Conservation (phyloP, 2,329 filamentous ascomycete species). For the Fusarium sp. region DNA sequence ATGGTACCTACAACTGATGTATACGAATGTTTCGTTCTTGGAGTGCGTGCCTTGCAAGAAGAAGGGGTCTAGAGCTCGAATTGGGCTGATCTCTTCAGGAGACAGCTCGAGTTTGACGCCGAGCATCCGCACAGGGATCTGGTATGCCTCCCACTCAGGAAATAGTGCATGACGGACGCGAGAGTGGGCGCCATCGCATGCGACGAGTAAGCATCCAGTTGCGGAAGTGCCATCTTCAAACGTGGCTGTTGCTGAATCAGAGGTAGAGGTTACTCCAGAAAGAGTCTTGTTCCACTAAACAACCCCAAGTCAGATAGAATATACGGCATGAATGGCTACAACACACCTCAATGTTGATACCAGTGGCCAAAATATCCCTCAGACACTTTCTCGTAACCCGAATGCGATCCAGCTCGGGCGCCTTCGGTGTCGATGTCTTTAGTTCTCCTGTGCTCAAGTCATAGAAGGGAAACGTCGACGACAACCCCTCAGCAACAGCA, state of each 20-base stretch:
- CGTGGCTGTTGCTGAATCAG: conserved; percentile 52
- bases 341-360: conserved; percentile 58
- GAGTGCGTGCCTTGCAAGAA: conserved; percentile 67
- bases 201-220: conserved; percentile 59
- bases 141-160: conserved; percentile 50
- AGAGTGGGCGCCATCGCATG: conserved; percentile 63
- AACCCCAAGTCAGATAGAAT: not conserved
- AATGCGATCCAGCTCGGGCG: conserved; percentile 58
- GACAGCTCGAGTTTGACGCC: conserved; percentile 58
- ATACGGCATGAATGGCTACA: rapidly evolving
- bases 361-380: conserved; percentile 57
- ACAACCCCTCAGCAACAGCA: conserved; percentile 59
- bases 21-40: conserved; percentile 61
- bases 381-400: conserved; percentile 61
- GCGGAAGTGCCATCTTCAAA: conserved; percentile 60
- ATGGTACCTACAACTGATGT: conserved; percentile 58
- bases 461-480: conserved; percentile 64
- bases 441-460: conserved; percentile 63
- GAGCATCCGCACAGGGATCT: conserved; percentile 61
- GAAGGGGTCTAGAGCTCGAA: conserved; percentile 62
- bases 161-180: conserved; percentile 54
- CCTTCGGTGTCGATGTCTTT: conserved; percentile 54
- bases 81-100: conserved; percentile 53
- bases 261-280: conserved; percentile 43
- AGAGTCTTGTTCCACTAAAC: conserved; percentile 55